Conservation (phyloP, 2,329 filamentous ascomycete species). For the Salinomyces thailandicus region DNA sequence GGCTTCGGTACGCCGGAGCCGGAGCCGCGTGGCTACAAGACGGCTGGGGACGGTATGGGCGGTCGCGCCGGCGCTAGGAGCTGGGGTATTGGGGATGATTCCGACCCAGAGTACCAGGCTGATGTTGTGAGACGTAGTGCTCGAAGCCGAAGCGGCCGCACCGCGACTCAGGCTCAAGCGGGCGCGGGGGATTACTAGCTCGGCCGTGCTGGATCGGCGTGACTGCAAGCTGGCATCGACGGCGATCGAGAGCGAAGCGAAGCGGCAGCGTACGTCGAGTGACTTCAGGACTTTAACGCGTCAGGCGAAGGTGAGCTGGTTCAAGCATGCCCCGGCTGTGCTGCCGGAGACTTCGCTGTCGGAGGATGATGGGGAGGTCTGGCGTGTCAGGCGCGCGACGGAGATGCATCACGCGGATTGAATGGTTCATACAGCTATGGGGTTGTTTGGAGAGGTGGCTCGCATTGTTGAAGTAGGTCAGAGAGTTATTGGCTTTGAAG, state of each 20-base stretch:
- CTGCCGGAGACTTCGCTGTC: not conserved
- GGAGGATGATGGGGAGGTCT: not conserved
- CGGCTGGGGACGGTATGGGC: constrained; percentile 49
- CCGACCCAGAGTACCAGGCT: constrained; percentile 19
- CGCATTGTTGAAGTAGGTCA: too few species aligned
- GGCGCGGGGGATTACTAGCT: constrained; percentile 1
- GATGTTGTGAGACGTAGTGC: constrained; percentile 17
- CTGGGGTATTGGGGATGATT: constrained; percentile 48
- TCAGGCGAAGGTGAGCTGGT: not conserved
- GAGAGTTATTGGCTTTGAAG: too few species aligned
- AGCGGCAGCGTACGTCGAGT: not conserved
- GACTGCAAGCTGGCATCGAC: too few species aligned
- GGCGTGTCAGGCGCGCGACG: not conserved
- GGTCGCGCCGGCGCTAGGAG: constrained; percentile 45
- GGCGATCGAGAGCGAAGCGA: not conserved
- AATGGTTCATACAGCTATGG: too few species aligned
- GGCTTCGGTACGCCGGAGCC: constrained; percentile 4
- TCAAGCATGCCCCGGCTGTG: not conserved
- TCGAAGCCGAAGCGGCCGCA: constrained; percentile 8
- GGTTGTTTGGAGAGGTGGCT: too few species aligned
- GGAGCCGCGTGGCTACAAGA: constrained; percentile 25
- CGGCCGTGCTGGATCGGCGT: not conserved
- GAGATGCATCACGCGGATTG: too few species aligned
- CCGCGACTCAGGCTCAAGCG: constrained; percentile 12
- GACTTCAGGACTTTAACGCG: too few species aligned